A percentile compares a stretch with the other conserved stretches of the same genome.
Conservation (phyloP, 1,139 yeast species). For the Taphrina betulina region DNA sequence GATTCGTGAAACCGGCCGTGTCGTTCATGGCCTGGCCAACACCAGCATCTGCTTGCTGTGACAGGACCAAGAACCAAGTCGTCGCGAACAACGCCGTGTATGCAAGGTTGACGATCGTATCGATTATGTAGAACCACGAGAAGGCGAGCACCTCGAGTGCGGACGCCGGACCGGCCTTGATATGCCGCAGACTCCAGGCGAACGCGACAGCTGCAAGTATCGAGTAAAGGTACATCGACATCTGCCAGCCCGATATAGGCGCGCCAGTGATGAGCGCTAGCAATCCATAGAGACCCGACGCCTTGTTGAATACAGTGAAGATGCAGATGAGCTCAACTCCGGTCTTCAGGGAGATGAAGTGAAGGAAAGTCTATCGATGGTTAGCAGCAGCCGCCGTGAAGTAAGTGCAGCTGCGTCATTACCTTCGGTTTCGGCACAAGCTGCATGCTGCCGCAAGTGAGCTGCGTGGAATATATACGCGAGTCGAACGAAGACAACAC, state of each 20-base stretch:
- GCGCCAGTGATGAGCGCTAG: constrained; percentile 82
- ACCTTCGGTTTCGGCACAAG: background rate
- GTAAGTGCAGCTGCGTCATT: too few relatives aligned
- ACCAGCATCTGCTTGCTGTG: constrained; percentile 7
- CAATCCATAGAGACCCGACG: constrained; percentile 84
- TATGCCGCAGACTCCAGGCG: constrained; percentile 54
- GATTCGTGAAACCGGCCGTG: constrained; percentile 34
- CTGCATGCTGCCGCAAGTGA: too few relatives aligned
- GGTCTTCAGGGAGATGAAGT: constrained; percentile 69
- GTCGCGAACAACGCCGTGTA: constrained; percentile 73
- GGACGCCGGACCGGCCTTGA: constrained; percentile 14
- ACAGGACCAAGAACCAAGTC: constrained; percentile 59
- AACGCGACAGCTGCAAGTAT: constrained; percentile 65
- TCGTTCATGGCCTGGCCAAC: constrained; percentile 26
- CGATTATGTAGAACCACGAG: constrained; percentile 62
- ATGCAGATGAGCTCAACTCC: constrained; percentile 87
- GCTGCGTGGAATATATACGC: too few relatives aligned
- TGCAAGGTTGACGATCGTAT: constrained; percentile 63
- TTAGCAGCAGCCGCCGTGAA: too few relatives aligned
- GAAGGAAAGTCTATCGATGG: constrained; percentile 50
- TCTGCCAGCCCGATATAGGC: constrained; percentile 76
- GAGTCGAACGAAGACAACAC: too few relatives aligned
- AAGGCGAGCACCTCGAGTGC: constrained; percentile 46
- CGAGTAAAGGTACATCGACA: constrained; percentile 73
- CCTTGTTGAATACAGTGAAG: constrained; percentile 77